Evolutionary conservation across 495 filamentous ascomycete genomes (phyloP).

Genomic region (Lophiotrema nucula): DNA sequence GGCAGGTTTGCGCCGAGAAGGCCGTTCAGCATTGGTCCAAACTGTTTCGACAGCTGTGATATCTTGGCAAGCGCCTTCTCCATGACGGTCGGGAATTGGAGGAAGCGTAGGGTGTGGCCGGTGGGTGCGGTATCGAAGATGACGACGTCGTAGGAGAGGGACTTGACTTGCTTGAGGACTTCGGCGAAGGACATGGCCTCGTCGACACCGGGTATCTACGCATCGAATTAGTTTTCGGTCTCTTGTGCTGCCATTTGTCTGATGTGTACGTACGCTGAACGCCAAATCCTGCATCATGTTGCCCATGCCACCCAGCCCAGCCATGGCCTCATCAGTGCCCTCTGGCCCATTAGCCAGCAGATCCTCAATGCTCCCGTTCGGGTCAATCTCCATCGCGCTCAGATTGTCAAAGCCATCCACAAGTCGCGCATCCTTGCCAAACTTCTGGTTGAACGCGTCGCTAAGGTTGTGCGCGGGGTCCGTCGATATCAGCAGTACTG

Average conservation of each 20-base stretch:
- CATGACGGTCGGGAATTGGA: slow-evolving; percentile 96
- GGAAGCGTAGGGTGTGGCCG: slow-evolving; percentile 97
- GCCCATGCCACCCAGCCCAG: slow-evolving; percentile 61
- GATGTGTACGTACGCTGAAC: slow-evolving; percentile 58
- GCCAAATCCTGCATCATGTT: slow-evolving; percentile 74
- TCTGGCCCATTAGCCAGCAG: slow-evolving; percentile 79
- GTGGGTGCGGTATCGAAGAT: slow-evolving; percentile 99
- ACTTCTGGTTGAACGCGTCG: slow-evolving; percentile 98
- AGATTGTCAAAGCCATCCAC: slow-evolving; percentile 90
- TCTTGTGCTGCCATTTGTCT: background rate
- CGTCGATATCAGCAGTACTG: slow-evolving; percentile 95
- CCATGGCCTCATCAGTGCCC: slow-evolving; percentile 65
- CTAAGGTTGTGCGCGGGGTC: slow-evolving; percentile 98
- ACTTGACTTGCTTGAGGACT: slow-evolving; percentile 98
- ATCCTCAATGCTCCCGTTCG: slow-evolving; percentile 96
- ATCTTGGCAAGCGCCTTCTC: slow-evolving; percentile 98
- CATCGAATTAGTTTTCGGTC: slow-evolving; percentile 25
- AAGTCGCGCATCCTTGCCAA: slow-evolving; percentile 94
- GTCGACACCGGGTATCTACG: slow-evolving; percentile 93
- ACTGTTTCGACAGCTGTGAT: slow-evolving; percentile 88
- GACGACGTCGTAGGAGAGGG: slow-evolving; percentile 96
- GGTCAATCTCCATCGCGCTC: slow-evolving; percentile 99
- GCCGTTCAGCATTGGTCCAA: slow-evolving; percentile 92
- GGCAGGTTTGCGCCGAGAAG: slow-evolving; percentile 80
- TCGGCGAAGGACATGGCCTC: slow-evolving; percentile 99